Evolutionary conservation across 805 yeast species (phyloP), one percentile per base, ranked within the genome.

Genomic region (Candida ficus): DNA sequence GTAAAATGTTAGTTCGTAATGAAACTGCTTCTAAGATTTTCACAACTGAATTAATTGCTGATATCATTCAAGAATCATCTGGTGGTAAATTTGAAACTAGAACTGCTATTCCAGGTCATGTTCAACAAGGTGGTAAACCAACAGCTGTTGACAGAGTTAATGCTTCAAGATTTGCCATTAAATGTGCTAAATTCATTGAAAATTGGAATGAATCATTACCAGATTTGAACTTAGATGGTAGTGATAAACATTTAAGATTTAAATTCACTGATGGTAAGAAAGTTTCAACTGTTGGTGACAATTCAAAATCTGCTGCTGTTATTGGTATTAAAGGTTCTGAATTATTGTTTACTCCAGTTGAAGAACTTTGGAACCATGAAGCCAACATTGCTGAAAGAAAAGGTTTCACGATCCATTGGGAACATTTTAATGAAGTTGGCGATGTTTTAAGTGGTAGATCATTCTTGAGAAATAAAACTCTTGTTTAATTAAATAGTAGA

Each of bases 31-130:
- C 95, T 2, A 67, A 75, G 35, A 87, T 89, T 14, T 86, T 85
- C 66, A 76, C 89, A 14, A 84, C 97, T 7, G 80, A 85, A 48
- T 70, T 86, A 43, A 73, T 93, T 54, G 88, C 96, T 13, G 80
- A 85, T 46, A 86, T 93, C 43, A 82, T 91, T 53, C 78, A 80
- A 45, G 84, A 83, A 56, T 90, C 87, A 54, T 80, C 89, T 27
- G 63, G 73, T 29, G 86, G 84, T 35, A 73, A 71, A 49, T 93
- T 86, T 60, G 97, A 90, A 55, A 83, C 93, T 14, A 82, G 95
- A 61, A 89, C 96, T 5, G 98, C 98, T 13, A 78, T 90, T 45
- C 99, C 99, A 21, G 99, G 99, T 23, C 98, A 91, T 60, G 93
- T 91, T 43, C 99, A 93, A 71, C 99, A 93, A 67, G 99, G 99